Evolutionary conservation across 2,329 filamentous ascomycete species (phyloP).

Genomic region (Penicillium corylophilum): DNA sequence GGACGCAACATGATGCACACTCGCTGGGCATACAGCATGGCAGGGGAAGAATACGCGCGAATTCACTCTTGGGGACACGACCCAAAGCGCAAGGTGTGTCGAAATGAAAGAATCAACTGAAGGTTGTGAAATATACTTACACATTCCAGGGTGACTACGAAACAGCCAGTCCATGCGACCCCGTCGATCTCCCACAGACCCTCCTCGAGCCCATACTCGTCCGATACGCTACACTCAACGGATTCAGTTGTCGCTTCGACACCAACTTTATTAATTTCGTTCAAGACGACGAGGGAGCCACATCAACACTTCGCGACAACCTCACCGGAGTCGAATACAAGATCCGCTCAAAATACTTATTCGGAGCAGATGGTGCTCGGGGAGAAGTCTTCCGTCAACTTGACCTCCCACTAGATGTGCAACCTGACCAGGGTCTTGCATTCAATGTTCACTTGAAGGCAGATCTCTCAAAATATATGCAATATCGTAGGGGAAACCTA

Average conservation of each 20-base stretch:
- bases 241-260: slow-evolving; percentile 47
- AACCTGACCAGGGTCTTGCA: slow-evolving; percentile 50
- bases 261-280: slow-evolving; percentile 41
- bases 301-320: slow-evolving; percentile 39
- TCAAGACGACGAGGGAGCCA: slow-evolving; percentile 25
- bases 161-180: slow-evolving; percentile 43
- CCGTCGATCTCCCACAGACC: slow-evolving; percentile 50
- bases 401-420: slow-evolving; percentile 47
- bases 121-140: neutral
- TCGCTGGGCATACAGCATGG: slow-evolving; percentile 55
- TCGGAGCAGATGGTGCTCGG: slow-evolving; percentile 58
- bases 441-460: slow-evolving; percentile 52
- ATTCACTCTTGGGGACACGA: slow-evolving; percentile 54
- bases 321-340: slow-evolving; percentile 40
- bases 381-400: slow-evolving; percentile 50
- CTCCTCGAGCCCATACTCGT: slow-evolving; percentile 51
- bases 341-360: slow-evolving; percentile 57
- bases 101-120: neutral
- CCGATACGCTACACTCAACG: slow-evolving; percentile 39
- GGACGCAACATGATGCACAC: slow-evolving; percentile 51
- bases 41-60: slow-evolving; percentile 53
- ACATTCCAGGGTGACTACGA: slow-evolving; percentile 43
- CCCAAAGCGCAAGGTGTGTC: slow-evolving; percentile 43
- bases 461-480: slow-evolving; percentile 43
- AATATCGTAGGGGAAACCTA: slow-evolving; percentile 56